A percentile compares a stretch with the other conserved stretches of the same genome.
Conservation (phyloP, 257 asterid species). For the Striga asiatica region DNA sequence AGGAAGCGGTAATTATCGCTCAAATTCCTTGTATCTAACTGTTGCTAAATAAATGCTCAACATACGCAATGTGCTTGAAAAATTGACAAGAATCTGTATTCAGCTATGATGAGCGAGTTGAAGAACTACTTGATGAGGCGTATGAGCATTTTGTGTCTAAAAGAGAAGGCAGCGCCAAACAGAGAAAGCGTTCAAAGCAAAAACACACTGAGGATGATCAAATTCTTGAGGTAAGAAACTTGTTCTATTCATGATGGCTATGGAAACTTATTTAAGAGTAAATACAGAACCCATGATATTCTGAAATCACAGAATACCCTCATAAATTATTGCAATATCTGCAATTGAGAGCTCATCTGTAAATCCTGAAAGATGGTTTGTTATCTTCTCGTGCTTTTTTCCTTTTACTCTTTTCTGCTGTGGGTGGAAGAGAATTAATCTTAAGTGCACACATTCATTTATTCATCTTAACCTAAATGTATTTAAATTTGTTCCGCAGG, state of each 20-base stretch:
- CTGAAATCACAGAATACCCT: neutral
- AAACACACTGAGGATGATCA: slow-evolving; percentile 36
- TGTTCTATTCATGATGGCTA: no score
- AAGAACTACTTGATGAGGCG: slow-evolving; percentile 66
- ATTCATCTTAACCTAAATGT: no score
- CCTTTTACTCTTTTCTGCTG: no score
- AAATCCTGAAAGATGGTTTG: neutral
- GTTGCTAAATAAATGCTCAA: neutral
- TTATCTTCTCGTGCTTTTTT: neutral
- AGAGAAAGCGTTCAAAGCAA: slow-evolving; percentile 73
- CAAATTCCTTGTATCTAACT: neutral
- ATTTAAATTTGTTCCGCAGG: slow-evolving; percentile 25
- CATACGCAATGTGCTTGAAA: neutral
- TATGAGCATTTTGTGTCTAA: slow-evolving; percentile 58
- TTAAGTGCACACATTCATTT: no score
- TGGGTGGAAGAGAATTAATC: no score
- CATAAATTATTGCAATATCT: no score
- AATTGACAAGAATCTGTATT: slow-evolving; percentile 14
- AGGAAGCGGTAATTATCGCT: slow-evolving; percentile 37
- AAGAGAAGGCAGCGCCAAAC: slow-evolving; percentile 75
- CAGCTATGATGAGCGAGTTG: slow-evolving; percentile 71
- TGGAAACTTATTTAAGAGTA: neutral
- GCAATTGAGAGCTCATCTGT: no score
- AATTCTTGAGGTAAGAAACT: slow-evolving; percentile 62
- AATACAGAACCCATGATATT: neutral